Conservation (phyloP, 2,329 filamentous ascomycete genomes). For the Hypoxylon sp. region DNA sequence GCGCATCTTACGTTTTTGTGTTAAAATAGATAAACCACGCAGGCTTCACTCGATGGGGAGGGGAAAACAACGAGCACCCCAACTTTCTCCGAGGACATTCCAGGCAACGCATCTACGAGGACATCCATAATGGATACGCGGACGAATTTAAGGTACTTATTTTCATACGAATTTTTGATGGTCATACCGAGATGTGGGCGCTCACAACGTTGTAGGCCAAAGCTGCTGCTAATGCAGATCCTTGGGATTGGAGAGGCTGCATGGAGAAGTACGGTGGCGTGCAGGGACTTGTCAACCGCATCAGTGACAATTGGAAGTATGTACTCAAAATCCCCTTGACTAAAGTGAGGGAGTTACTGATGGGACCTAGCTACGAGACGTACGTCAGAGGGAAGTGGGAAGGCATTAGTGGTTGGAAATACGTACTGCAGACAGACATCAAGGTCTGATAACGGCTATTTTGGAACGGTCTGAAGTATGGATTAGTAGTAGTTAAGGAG, state of each 20-base stretch:
- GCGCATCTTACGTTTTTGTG: background rate
- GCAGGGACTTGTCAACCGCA: background rate
- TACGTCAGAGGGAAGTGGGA: constrained; percentile 4
- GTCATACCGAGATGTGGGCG: background rate
- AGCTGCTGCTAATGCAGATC: constrained; percentile 8
- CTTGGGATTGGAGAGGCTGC: constrained; percentile 4
- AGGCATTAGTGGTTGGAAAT: constrained; percentile 2
- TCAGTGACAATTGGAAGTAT: background rate
- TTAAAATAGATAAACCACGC: background rate
- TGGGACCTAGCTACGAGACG: constrained; percentile 3
- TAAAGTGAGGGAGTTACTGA: background rate
- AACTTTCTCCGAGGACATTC: constrained; percentile 3
- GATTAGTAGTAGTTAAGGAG: no score
- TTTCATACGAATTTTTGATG: background rate
- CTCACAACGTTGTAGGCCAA: background rate
- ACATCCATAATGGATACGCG: constrained; percentile 1
- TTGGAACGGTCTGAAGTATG: no score
- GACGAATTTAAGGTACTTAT: constrained; percentile 5
- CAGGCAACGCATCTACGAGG: background rate
- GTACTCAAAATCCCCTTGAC: background rate
- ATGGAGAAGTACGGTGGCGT: background rate
- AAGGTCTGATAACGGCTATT: background rate
- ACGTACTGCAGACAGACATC: constrained; percentile 4
- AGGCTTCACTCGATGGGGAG: constrained; percentile 7
- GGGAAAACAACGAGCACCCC: background rate